Evolutionary conservation across 441 rosid genomes (phyloP), one percentile per base, ranked within the genome.

Genomic region (Aquilaria agallochum): DNA sequence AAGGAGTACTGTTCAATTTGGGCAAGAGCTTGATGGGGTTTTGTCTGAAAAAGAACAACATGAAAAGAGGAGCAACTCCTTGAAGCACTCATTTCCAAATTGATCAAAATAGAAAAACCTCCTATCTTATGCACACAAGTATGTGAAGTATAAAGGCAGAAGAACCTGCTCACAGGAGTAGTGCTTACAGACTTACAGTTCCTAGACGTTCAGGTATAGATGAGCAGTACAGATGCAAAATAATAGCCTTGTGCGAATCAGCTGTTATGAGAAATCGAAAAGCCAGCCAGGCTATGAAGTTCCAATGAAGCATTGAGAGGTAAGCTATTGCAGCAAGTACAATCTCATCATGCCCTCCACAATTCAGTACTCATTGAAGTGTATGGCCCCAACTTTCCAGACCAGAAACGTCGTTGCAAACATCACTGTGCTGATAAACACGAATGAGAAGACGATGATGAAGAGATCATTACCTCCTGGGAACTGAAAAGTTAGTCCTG

Each of bases 311-410:
- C 45, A 36, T 50, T 2, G 36, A 61, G 20, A 50, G 47, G 55
- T 9, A 11, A 50, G 62, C 63, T 61, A 49, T 36, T 50, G 50
- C 40, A 33, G 36, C 63, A 55, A 57, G 67, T 66, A 57, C 11
- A 62, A 62, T 36, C 36, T 14, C 61, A 51, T 31, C 42, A 36
- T 44, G 50, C 53, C 55, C 36, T 56, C 51, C 70, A 69, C 66
- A 36, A 36, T 68, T 67, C 58, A 82, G 55, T 60, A 81, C 70
- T 93, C 95, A 1, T 93, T 90, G 67, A 90, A 93, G 77, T 93
- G 97, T 76, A 90, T 93, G 1, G 88, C 98, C 40, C 96, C 97
- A 12, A 82, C 89, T 81, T 93, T 93, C 97, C 98, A 93, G 53
- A 92, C 96, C 30, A 87, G 9, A 66, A 60, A 92, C 53, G 98